A percentile compares a stretch with the other conserved stretches of the same genome.
phyloP scores from a whole-genome alignment of 1,139 yeast genomes.

The Nadsonia commutata region DNA sequence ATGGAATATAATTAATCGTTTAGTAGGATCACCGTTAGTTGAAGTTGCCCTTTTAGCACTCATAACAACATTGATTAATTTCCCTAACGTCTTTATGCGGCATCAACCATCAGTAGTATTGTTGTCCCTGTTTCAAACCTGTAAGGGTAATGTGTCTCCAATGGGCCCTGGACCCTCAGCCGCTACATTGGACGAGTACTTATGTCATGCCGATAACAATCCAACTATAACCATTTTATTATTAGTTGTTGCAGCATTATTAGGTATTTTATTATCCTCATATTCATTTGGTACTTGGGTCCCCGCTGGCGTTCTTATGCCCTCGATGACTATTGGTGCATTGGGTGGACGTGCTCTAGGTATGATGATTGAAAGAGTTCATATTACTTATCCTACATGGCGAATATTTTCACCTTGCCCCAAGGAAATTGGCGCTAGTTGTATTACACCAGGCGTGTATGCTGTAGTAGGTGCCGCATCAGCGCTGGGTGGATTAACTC shows the following conservation, averaged over 20 bases:
- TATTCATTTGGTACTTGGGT: conserved; percentile 51
- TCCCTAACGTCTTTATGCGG: conserved; percentile 40
- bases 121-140: conserved; percentile 49
- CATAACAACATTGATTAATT: conserved; percentile 40
- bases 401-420: not conserved
- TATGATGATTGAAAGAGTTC: conserved; percentile 30
- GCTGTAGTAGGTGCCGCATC: conserved; percentile 98
- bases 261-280: conserved; percentile 44
- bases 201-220: conserved; percentile 24
- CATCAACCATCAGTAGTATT: conserved; percentile 43
- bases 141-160: conserved; percentile 19
- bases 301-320: conserved; percentile 69
- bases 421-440: conserved; percentile 29
- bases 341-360: conserved; percentile 57
- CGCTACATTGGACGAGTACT: conserved; percentile 16
- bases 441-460: conserved; percentile 85
- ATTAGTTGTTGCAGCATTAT: conserved; percentile 32
- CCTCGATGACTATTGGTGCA: conserved; percentile 60
- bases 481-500: conserved; percentile 84
- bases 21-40: conserved; percentile 18
- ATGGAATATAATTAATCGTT: no score
- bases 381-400: conserved; percentile 5
- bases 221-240: conserved; percentile 19
- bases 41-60: conserved; percentile 38
- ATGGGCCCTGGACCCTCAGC: not conserved